A percentile compares a stretch with the other conserved stretches of the same genome.
These are phyloP conservation scores for Cystobasidium tubakii DNA, from an alignment of 768 basidiomycete species.

Conservation along the genomic window DNA sequence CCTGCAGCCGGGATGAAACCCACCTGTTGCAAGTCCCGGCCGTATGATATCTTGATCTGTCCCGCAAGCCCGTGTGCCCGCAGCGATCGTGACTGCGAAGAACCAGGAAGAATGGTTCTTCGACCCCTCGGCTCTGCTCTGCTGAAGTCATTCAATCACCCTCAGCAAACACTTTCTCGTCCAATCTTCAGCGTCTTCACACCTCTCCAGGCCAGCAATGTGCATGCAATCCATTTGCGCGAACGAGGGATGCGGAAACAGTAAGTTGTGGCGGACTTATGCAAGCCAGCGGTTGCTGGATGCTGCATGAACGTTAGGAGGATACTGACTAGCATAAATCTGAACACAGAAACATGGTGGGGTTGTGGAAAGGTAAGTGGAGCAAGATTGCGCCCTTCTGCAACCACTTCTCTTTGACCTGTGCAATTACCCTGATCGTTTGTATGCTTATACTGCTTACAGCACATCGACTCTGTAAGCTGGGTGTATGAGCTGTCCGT, in stretches of 20 bases:
- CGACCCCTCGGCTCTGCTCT: not conserved
- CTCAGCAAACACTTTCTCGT: too few species aligned
- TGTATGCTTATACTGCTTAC: not conserved
- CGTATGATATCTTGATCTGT: too few species aligned
- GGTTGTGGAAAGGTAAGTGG: slow-evolving; percentile 23
- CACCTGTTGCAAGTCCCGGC: too few species aligned
- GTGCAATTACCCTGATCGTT: not conserved
- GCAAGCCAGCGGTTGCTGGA: not conserved
- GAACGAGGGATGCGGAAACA: slow-evolving; percentile 25
- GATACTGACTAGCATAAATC: not conserved
- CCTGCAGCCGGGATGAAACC: too few species aligned
- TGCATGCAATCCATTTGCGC: slow-evolving; percentile 13
- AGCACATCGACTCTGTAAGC: slow-evolving; percentile 33
- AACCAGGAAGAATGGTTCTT: not conserved
- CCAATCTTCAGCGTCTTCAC: too few species aligned
- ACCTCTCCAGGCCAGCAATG: too few species aligned
- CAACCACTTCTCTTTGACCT: not conserved
- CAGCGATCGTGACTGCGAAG: not conserved
- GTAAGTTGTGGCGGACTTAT: slow-evolving; percentile 5
- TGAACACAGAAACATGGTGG: slow-evolving; percentile 25
- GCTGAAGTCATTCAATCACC: too few species aligned
- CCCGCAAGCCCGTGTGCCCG: not conserved
- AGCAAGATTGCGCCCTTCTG: not conserved
- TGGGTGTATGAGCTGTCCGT: too few species aligned
- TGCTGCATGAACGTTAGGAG: too few species aligned